Evolutionary conservation across 208 protist genomes (phyloP).

Genomic region (Leptomonas pyrrhocoris): DNA sequence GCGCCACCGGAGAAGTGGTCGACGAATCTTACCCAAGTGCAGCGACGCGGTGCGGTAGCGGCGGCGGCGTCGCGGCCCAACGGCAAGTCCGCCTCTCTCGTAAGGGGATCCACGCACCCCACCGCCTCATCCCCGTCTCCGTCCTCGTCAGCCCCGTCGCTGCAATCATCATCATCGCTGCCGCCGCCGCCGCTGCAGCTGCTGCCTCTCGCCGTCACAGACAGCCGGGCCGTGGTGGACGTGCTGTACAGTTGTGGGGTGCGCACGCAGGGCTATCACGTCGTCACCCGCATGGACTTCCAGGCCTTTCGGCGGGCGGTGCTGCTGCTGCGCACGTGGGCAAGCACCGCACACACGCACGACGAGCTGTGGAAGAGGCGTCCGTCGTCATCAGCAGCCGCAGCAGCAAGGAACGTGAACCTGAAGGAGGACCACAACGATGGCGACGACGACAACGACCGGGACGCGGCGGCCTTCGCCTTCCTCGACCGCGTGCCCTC

Average conservation of each 20-base stretch:
- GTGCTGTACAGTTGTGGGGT: conserved; percentile 54
- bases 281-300: conserved; percentile 52
- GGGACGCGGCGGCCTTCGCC: conserved; percentile 12
- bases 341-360: conserved; percentile 6
- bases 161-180: not conserved
- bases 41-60: not conserved
- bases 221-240: conserved; percentile 54
- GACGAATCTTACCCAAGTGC: conserved; percentile 19
- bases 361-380: not conserved
- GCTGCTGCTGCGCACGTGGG: conserved; percentile 62
- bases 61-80: not conserved
- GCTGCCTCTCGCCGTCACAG: conserved; percentile 34
- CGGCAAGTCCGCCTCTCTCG: not conserved
- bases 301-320: conserved; percentile 61
- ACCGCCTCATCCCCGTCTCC: not conserved
- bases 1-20: not conserved
- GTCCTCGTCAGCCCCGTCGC: not conserved
- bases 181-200: not conserved
- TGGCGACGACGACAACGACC: not conserved
- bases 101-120: not conserved
- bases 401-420: not conserved
- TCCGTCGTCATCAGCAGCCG: not conserved
- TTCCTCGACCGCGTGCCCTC: conserved; percentile 38
- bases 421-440: not conserved
- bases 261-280: conserved; percentile 59